A percentile compares a stretch with the other conserved stretches of the same genome.
Evolutionary conservation across 208 protist species (phyloP).

Genomic region (Lotmaria passim): DNA sequence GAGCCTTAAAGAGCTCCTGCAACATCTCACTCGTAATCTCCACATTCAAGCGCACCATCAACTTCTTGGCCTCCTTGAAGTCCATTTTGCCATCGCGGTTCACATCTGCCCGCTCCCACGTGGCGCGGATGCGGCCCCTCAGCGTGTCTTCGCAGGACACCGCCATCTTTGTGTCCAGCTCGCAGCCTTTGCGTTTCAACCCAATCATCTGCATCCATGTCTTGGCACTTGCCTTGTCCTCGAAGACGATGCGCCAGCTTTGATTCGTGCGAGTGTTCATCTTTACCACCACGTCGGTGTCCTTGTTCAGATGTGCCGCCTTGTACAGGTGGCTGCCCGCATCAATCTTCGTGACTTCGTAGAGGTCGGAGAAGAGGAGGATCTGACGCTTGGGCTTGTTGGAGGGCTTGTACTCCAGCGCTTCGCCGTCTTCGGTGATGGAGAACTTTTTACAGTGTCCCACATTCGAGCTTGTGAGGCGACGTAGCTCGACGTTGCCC

Average conservation of each 20-base stretch:
- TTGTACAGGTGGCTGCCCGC: constrained; percentile 48
- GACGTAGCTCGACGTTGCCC: constrained; percentile 16
- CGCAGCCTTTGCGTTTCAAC: constrained; percentile 25
- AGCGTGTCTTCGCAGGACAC: constrained; percentile 25
- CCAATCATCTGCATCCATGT: constrained; percentile 53
- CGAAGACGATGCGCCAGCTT: constrained; percentile 42
- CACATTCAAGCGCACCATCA: constrained; percentile 56
- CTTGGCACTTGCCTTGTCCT: constrained; percentile 29
- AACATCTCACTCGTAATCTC: constrained; percentile 36
- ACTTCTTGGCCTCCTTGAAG: constrained; percentile 49
- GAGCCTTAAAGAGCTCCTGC: constrained; percentile 33
- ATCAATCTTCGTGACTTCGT: constrained; percentile 51
- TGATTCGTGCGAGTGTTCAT: constrained; percentile 41
- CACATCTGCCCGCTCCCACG: constrained; percentile 55
- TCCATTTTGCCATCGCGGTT: constrained; percentile 55
- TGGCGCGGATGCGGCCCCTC: constrained; percentile 38
- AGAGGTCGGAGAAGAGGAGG: constrained; percentile 57
- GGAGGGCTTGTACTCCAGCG: constrained; percentile 56
- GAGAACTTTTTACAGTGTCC: constrained; percentile 30
- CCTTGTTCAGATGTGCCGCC: constrained; percentile 36
- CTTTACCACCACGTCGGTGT: constrained; percentile 51
- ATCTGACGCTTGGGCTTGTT: constrained; percentile 43
- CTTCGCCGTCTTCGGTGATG: constrained; percentile 39
- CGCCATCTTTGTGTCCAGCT: constrained; percentile 11
- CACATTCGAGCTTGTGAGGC: constrained; percentile 23